Percentiles rank a stretch among this genome's conserved stretches.
These are phyloP conservation scores for Nannochloropsis granulata DNA, from an alignment of 108 stramenopile genomes.

Conservation along the genomic window DNA sequence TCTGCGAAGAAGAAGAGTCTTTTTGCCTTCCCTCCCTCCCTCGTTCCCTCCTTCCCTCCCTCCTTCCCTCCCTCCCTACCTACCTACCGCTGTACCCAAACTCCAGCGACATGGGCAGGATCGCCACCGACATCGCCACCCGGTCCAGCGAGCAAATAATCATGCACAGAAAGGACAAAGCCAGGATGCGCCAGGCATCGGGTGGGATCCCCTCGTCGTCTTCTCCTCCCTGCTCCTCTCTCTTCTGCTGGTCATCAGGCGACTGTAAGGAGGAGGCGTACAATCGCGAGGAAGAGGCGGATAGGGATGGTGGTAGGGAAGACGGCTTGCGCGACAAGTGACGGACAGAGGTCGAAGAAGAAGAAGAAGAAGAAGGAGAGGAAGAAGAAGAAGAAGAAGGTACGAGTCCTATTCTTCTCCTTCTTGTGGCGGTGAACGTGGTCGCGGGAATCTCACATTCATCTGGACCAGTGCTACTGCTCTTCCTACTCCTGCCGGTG, in stretches of 20 bases:
- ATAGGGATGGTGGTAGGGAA: background rate
- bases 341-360: background rate
- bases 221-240: background rate
- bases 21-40: background rate
- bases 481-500: no score
- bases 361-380: background rate
- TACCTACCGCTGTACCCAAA: constrained; percentile 51
- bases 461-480: no score
- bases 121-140: constrained; percentile 73
- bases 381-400: background rate
- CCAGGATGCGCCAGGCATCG: constrained; percentile 2
- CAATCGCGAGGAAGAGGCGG: background rate
- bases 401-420: background rate
- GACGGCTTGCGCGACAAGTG: background rate
- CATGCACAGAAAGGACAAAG: constrained; percentile 26
- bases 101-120: constrained; percentile 60
- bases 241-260: background rate
- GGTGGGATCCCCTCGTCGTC: background rate
- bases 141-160: constrained; percentile 31
- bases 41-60: background rate
- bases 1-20: background rate
- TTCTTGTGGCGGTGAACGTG: no score
- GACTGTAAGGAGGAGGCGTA: background rate
- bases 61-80: background rate
- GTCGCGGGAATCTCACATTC: no score